These are phyloP conservation scores for Pulveroboletus sp. DNA, from an alignment of 768 basidiomycete genomes.

Conservation along the genomic window DNA sequence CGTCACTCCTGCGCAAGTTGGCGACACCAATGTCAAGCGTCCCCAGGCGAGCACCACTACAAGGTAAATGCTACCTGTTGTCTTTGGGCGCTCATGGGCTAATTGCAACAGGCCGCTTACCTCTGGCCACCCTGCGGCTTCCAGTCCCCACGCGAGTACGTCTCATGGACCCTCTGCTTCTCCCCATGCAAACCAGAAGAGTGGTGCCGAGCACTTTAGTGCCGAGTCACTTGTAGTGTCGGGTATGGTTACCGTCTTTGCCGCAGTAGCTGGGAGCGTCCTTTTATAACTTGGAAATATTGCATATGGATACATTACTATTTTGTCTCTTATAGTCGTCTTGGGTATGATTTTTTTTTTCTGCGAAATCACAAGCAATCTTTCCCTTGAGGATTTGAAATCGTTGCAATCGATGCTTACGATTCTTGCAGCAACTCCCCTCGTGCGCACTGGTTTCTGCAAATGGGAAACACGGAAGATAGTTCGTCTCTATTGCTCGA, in stretches of 20 bases:
- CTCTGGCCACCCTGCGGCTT: not conserved
- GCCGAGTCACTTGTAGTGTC: conserved; percentile 20
- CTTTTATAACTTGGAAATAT: conserved; percentile 14
- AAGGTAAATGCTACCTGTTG: conserved; percentile 4
- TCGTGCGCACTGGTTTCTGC: not conserved
- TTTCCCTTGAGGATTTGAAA: not conserved
- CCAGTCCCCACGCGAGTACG: conserved; percentile 6
- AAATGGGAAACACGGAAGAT: no score
- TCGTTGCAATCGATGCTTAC: no score
- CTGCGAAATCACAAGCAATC: not conserved
- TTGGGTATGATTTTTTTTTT: conserved; percentile 1
- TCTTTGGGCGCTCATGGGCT: not conserved
- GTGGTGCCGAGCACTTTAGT: conserved; percentile 25
- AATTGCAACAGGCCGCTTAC: conserved; percentile 4
- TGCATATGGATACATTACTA: conserved; percentile 12
- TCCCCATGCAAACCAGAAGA: conserved; percentile 32
- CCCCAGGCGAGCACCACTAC: conserved; percentile 12
- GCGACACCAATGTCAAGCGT: conserved; percentile 12
- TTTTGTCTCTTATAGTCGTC: not conserved
- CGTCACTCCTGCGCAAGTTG: conserved; percentile 23
- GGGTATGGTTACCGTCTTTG: conserved; percentile 19
- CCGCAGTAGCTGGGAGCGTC: conserved; percentile 20
- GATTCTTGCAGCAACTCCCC: no score
- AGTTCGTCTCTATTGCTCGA: no score
- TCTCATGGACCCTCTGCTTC: conserved; percentile 15